Conservation (phyloP, 257 asterid species). For the Penstemon eatonii region DNA sequence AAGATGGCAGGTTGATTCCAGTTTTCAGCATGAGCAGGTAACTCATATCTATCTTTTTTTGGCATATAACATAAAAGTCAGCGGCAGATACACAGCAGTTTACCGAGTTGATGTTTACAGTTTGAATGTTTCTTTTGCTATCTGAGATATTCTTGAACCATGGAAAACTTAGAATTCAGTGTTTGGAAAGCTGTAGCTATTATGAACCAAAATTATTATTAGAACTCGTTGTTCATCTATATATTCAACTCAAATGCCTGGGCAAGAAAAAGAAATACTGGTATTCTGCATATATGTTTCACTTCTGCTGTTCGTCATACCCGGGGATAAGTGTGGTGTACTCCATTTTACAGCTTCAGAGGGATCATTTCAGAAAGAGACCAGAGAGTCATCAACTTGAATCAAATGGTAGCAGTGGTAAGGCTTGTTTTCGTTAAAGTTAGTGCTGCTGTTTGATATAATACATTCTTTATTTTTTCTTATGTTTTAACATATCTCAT, state of each 20-base stretch:
- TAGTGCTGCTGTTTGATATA: slow-evolving; percentile 23
- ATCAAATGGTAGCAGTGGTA: slow-evolving; percentile 72
- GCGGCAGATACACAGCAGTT: slow-evolving; percentile 14
- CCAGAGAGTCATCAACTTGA: slow-evolving; percentile 67
- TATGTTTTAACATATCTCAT: slow-evolving; percentile 26
- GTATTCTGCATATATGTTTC: neutral
- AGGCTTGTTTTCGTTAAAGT: slow-evolving; percentile 19
- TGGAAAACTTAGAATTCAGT: slow-evolving; percentile 1
- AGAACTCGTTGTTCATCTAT: slow-evolving; percentile 11
- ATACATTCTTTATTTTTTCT: slow-evolving; percentile 24
- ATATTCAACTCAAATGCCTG: neutral
- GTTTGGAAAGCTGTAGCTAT: slow-evolving; percentile 4
- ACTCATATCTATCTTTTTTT: slow-evolving; percentile 10
- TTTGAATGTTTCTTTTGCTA: neutral
- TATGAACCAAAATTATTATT: slow-evolving; percentile 16
- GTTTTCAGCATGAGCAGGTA: slow-evolving; percentile 87
- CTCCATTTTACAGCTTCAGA: slow-evolving; percentile 48
- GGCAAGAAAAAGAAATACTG: neutral
- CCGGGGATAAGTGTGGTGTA: slow-evolving; percentile 14
- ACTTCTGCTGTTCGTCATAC: neutral
- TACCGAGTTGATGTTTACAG: neutral
- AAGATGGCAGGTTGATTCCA: slow-evolving; percentile 71
- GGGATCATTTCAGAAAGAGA: slow-evolving; percentile 66
- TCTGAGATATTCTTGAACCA: neutral
- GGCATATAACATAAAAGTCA: neutral